A percentile compares a stretch with the other conserved stretches of the same genome.
Evolutionary conservation across 495 filamentous ascomycete genomes (phyloP).

Genomic region (Oleoguttula mirabilis): DNA sequence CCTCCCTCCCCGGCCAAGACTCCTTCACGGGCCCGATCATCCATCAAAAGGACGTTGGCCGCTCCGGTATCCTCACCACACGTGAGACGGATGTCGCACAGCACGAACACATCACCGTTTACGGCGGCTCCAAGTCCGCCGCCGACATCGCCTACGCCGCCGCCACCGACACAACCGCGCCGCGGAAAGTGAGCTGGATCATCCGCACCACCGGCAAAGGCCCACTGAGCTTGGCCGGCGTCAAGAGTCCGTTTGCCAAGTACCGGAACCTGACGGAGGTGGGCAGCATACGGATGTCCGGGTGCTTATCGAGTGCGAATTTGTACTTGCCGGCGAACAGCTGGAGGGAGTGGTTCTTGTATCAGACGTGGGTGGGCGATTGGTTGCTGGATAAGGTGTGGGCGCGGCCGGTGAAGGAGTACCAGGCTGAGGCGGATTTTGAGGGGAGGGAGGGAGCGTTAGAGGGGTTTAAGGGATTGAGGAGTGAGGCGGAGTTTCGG

Average conservation of each 20-base stretch:
- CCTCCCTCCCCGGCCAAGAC: constrained; percentile 6
- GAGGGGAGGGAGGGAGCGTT: constrained; percentile 14
- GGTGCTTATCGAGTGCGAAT: constrained; percentile 16
- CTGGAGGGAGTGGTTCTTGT: constrained; percentile 27
- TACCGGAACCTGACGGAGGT: constrained; percentile 25
- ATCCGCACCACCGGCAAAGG: constrained; percentile 31
- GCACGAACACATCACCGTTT: constrained; percentile 25
- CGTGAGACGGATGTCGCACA: constrained; percentile 8
- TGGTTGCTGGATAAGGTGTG: constrained; percentile 23
- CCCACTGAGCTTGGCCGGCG: constrained; percentile 24
- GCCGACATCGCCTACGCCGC: constrained; percentile 34
- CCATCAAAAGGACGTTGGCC: constrained; percentile 34
- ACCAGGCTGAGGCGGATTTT: constrained; percentile 18
- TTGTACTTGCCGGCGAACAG: constrained; percentile 19
- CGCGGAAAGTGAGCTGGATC: constrained; percentile 34
- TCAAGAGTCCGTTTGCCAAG: constrained; percentile 11
- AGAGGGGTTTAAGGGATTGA: constrained; percentile 28
- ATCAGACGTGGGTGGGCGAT: constrained; percentile 16
- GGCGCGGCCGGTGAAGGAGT: constrained; percentile 1
- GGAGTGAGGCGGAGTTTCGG: constrained; percentile 23
- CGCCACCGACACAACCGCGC: constrained; percentile 10
- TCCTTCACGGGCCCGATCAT: constrained; percentile 28
- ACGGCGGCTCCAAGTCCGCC: constrained; percentile 36
- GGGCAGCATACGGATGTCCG: constrained; percentile 9
- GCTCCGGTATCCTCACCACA: constrained; percentile 21